Conservation (phyloP, 768 basidiomycete species). For the Termitomyces eurrhizus region DNA sequence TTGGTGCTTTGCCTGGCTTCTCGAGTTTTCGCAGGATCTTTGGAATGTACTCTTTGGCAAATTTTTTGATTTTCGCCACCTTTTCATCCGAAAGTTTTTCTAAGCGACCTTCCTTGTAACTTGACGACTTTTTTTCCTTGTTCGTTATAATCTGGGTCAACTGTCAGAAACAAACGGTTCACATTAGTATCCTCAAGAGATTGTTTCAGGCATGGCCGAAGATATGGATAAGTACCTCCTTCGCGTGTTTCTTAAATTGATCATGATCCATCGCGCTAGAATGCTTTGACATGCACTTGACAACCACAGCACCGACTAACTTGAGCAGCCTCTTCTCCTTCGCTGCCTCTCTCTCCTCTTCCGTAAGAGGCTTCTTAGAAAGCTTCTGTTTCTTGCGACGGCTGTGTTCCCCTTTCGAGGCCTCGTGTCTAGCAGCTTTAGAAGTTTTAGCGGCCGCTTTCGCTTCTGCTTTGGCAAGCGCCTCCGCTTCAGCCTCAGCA, state of each 20-base stretch:
- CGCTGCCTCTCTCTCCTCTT: slow-evolving; percentile 59
- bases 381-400: slow-evolving; percentile 32
- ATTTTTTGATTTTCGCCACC: slow-evolving; percentile 84
- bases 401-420: slow-evolving; percentile 18
- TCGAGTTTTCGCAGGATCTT: slow-evolving; percentile 73
- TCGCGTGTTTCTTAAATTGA: slow-evolving; percentile 90
- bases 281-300: slow-evolving; percentile 91
- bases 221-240: slow-evolving; percentile 61
- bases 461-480: slow-evolving; percentile 25
- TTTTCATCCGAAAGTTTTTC: slow-evolving; percentile 86
- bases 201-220: background rate
- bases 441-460: slow-evolving; percentile 20
- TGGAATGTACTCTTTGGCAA: slow-evolving; percentile 84
- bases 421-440: slow-evolving; percentile 18
- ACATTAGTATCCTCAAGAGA: background rate
- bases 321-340: slow-evolving; percentile 84
- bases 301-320: slow-evolving; percentile 86
- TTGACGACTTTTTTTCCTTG: slow-evolving; percentile 90
- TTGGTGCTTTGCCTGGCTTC: slow-evolving; percentile 37
- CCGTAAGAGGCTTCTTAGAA: slow-evolving; percentile 38
- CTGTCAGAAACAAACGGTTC: slow-evolving; percentile 32
- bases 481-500: slow-evolving; percentile 26
- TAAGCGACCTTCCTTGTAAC: slow-evolving; percentile 69
- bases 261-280: slow-evolving; percentile 71
- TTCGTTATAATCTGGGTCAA: slow-evolving; percentile 84